Evolutionary conservation across 805 yeast species (phyloP).

Genomic region (Kregervanrija pseudodelftensis): DNA sequence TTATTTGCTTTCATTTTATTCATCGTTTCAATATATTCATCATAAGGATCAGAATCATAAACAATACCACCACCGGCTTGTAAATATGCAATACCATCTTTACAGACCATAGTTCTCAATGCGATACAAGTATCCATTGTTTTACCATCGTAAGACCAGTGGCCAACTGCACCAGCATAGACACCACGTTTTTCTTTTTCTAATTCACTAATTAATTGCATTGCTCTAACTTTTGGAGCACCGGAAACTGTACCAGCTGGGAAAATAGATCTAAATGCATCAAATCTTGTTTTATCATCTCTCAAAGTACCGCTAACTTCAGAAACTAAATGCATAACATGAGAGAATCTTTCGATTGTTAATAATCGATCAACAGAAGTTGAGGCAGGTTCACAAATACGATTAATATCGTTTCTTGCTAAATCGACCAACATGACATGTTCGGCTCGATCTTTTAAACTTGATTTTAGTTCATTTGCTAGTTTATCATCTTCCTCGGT

Average conservation of each 20-base stretch:
- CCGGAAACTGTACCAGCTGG: slow-evolving; percentile 99
- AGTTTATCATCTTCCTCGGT: slow-evolving; percentile 83
- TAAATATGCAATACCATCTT: slow-evolving; percentile 82
- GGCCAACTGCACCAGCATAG: slow-evolving; percentile 98
- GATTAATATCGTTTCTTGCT: slow-evolving; percentile 92
- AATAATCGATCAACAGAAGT: slow-evolving; percentile 84
- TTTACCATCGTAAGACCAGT: slow-evolving; percentile 93
- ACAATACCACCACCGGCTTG: slow-evolving; percentile 99
- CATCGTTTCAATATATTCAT: slow-evolving; percentile 93
- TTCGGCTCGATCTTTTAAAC: slow-evolving; percentile 92
- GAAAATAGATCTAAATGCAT: slow-evolving; percentile 95
- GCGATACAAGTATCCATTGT: slow-evolving; percentile 98
- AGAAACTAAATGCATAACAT: slow-evolving; percentile 93
- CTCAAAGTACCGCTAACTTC: slow-evolving; percentile 91
- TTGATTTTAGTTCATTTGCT: slow-evolving; percentile 65
- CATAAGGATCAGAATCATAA: slow-evolving; percentile 88
- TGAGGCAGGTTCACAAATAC: slow-evolving; percentile 83
- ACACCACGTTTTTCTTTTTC: slow-evolving; percentile 93
- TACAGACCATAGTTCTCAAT: slow-evolving; percentile 90
- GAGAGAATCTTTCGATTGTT: slow-evolving; percentile 89
- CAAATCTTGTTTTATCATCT: slow-evolving; percentile 79
- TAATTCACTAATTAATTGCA: slow-evolving; percentile 86
- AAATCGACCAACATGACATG: slow-evolving; percentile 98
- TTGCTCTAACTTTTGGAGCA: slow-evolving; percentile 95
- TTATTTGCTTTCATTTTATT: slow-evolving; percentile 95